These are phyloP conservation scores for Xylaria palmicola DNA, from an alignment of 495 filamentous ascomycete genomes.

Conservation along the genomic window DNA sequence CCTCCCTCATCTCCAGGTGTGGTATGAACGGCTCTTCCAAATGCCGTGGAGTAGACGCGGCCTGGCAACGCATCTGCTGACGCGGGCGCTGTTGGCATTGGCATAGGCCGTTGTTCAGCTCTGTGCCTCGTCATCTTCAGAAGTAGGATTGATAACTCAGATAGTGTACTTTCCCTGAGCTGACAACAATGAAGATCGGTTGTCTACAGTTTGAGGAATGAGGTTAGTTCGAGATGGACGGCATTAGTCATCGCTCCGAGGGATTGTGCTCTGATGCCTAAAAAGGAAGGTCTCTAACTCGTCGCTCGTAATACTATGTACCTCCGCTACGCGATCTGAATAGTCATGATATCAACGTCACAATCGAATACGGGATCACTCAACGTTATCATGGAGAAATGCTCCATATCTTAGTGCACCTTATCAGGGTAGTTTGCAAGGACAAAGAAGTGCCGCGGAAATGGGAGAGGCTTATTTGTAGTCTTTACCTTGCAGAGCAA, in stretches of 20 bases:
- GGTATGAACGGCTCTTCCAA: constrained; percentile 28
- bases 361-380: too few relatives aligned
- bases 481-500: too few relatives aligned
- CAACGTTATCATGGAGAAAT: too few relatives aligned
- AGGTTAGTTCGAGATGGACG: background rate
- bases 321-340: too few relatives aligned
- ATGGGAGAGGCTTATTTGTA: too few relatives aligned
- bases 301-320: too few relatives aligned
- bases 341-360: too few relatives aligned
- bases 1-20: constrained; percentile 2
- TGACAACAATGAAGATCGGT: background rate
- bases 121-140: constrained; percentile 2
- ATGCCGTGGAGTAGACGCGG: constrained; percentile 26
- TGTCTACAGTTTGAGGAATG: background rate
- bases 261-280: background rate
- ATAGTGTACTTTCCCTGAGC: background rate
- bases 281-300: background rate
- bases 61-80: constrained; percentile 7
- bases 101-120: background rate
- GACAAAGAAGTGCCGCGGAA: too few relatives aligned
- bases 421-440: too few relatives aligned
- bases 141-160: too few relatives aligned
- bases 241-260: background rate
- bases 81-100: background rate
- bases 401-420: too few relatives aligned